Evolutionary conservation across 352 stramenopile species (phyloP), one percentile per base, ranked within the genome.

Genomic region (Peronosclerospora sorghi): DNA sequence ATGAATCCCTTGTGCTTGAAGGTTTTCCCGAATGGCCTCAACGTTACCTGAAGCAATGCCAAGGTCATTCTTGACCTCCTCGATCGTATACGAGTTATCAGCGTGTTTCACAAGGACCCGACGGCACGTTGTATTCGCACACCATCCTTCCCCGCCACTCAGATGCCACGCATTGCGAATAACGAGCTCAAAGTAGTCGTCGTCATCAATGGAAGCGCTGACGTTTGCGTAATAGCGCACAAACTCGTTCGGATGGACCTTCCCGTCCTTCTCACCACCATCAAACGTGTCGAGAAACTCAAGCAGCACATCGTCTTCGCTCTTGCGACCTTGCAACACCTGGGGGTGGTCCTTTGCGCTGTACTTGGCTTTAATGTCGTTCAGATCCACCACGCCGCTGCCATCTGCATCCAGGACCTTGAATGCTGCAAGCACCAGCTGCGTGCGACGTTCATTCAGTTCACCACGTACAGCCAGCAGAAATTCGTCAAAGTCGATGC

Each of bases 171-270:
- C 74, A 36, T 93, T 95, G 44, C 83, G 75, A 54, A 96, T 94
- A 72, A 96, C 87, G 32, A 95, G 65, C 58, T 96, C 85, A 48
- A 95, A 96, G 72, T 95, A 95, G 61, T 94, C 82, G 52, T 96
- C 86, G 46, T 86, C 66, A 45, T 94, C 76, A 43, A 96, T 95
- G 21, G 72, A 90, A 32, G 86, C 83, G 45, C 80, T 91, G 30
- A 96, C 61, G 44, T 94, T 95, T 15, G 64, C 61, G 56, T 96
- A 95, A 69, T 96, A 96, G 40, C 83, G 77, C 32, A 86, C 47
- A 36, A 95, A 96, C 52, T 96, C 83, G 35, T 66, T 66, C 32
- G 64, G 61, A 27, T 85, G 73, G 26, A 96, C 83, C 58, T 86
- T 86, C 43, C 76, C 78, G 36, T 93, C 78, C 58, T 86, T 87